Evolutionary conservation across 352 stramenopile species (phyloP), one percentile per base, ranked within the genome.

Genomic region (Pythium brassicae): DNA sequence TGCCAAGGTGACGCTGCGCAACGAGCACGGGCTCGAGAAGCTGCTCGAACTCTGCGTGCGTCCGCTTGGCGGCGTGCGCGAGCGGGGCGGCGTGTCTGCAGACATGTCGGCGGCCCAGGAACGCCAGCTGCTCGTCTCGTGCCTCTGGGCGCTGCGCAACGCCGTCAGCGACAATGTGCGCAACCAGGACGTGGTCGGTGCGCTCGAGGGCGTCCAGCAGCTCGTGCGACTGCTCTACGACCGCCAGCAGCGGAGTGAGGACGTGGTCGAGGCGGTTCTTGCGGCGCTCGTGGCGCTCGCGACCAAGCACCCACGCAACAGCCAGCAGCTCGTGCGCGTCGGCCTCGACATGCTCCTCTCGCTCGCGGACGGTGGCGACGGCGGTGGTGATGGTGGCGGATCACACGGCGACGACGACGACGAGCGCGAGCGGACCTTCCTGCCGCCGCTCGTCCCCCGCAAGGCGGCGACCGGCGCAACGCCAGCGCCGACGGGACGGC

Each of bases 141-240:
- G 76, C 55, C 59, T 90, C 23, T 90, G 80, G 80, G 80, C 80
- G 19, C 46, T 88, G 50, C 67, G 77, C 55, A 87, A 88, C 56
- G 76, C 68, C 15, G 55, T 88, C 23, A 57, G 62, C 12, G 72
- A 79, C 51, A 88, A 87, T 20, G 67, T 69, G 10, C 68, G 76
- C 42, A 90, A 82, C 54, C 80, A 90, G 44, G 74, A 88, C 51
- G 56, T 83, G 12, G 72, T 86, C 10, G 76, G 72, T 1, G 77
- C 80, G 0, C 56, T 87, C 14, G 64, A 55, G n/a, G 80, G 71
- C 14, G 68, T 90, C 5, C 59, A 72, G 26, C 63, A 66, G 48
- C 72, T 90, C 22, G 66, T 85, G 19, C n/a, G n/a, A n/a, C 23
- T 35, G 23, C 47, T 88, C 2, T 83, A 71, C 49, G 76, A 87